Percentiles rank a stretch among this genome's conserved stretches.
phyloP scores from a whole-genome alignment of 2,329 filamentous ascomycete genomes.

The Colletotrichum zoysiae region DNA sequence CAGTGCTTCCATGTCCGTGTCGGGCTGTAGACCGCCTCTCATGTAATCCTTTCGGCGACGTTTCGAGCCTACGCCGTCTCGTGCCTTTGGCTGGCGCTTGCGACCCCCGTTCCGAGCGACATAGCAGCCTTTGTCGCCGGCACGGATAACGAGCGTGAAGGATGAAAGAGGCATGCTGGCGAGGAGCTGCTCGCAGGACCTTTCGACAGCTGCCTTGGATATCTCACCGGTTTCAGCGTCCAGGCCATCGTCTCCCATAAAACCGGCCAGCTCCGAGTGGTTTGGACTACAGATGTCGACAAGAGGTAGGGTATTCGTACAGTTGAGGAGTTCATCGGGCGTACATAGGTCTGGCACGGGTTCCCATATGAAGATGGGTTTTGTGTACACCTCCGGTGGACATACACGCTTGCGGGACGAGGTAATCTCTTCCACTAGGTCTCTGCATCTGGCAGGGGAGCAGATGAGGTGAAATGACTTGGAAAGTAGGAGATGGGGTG shows the following conservation, averaged over 20 bases:
- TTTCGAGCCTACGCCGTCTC: slow-evolving; percentile 47
- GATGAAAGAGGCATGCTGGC: slow-evolving; percentile 74
- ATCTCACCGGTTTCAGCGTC: slow-evolving; percentile 68
- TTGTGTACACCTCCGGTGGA: slow-evolving; percentile 54
- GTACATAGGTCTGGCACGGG: slow-evolving; percentile 91
- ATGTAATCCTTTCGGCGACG: slow-evolving; percentile 59
- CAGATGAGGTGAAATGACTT: slow-evolving; percentile 91
- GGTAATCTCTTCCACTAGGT: slow-evolving; percentile 79
- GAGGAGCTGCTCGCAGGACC: slow-evolving; percentile 72
- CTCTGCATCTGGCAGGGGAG: slow-evolving; percentile 80
- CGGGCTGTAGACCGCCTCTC: slow-evolving; percentile 66
- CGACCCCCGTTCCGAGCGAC: slow-evolving; percentile 70
- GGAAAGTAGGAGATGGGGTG: slow-evolving; percentile 73
- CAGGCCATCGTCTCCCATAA: slow-evolving; percentile 76
- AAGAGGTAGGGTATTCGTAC: slow-evolving; percentile 71
- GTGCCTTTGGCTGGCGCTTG: slow-evolving; percentile 53
- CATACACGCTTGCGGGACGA: slow-evolving; percentile 62
- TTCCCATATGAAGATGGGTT: slow-evolving; percentile 91
- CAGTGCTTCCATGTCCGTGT: slow-evolving; percentile 73
- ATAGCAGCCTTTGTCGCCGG: slow-evolving; percentile 79
- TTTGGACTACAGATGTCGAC: slow-evolving; percentile 82
- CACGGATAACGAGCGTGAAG: slow-evolving; percentile 76
- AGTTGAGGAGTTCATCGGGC: slow-evolving; percentile 74
- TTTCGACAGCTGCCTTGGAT: slow-evolving; percentile 65
- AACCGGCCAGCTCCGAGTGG: slow-evolving; percentile 86